Evolutionary conservation across 306 rosid genomes (phyloP).

Genomic region (Cicer arietinum): DNA sequence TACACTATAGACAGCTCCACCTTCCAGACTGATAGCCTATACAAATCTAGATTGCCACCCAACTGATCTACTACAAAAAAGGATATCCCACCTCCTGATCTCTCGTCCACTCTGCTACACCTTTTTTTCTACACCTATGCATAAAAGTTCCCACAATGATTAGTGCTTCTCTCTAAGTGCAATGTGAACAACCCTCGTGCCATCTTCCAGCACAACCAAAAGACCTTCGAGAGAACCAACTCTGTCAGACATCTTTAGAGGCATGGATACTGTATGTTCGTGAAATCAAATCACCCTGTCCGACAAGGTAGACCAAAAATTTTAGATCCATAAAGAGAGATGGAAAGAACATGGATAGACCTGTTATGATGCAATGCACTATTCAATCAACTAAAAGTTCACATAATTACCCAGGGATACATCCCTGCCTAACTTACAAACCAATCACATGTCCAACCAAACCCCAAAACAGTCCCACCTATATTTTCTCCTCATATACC

Average conservation of each 20-base stretch:
- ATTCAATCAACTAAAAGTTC: background rate
- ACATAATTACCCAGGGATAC: background rate
- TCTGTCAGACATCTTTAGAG: background rate
- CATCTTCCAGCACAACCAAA: background rate
- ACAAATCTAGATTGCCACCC: background rate
- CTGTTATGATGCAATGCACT: background rate
- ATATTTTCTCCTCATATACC: background rate
- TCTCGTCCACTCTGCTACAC: background rate
- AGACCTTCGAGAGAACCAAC: background rate
- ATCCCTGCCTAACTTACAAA: background rate
- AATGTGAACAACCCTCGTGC: background rate
- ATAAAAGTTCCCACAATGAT: background rate
- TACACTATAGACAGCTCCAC: background rate
- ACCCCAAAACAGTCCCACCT: background rate
- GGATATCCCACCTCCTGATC: background rate
- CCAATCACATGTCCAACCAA: slow-evolving; percentile 9
- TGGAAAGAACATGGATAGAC: background rate
- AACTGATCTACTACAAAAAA: slow-evolving; percentile 1
- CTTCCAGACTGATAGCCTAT: background rate
- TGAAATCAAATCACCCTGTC: background rate
- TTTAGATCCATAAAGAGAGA: background rate
- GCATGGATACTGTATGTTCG: background rate
- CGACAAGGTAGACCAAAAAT: background rate
- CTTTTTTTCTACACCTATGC: slow-evolving; percentile 7
- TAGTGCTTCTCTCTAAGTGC: background rate